Conservation (phyloP, 2,329 filamentous ascomycete genomes). For the Stromatinia cepivora region DNA sequence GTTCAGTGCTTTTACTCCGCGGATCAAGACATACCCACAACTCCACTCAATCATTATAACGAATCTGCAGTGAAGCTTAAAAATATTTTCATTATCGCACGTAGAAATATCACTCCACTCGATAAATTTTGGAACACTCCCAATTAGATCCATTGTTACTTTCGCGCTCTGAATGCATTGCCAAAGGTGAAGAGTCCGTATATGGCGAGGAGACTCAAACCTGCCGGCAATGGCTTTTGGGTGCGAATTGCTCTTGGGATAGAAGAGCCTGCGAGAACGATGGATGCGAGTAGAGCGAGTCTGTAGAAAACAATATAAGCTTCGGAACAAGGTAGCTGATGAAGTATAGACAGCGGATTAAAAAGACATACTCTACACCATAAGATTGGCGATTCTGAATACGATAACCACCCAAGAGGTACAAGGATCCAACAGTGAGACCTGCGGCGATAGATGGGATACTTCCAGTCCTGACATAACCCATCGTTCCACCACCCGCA, state of each 20-base stretch:
- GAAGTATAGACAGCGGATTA: not conserved
- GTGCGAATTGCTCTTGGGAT: constrained; percentile 84
- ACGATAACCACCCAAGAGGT: constrained; percentile 79
- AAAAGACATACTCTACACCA: constrained; percentile 62
- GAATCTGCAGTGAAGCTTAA: not conserved
- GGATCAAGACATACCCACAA: not conserved
- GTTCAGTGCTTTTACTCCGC: not conserved
- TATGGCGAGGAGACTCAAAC: constrained; percentile 74
- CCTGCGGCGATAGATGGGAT: constrained; percentile 85
- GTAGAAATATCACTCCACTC: not conserved
- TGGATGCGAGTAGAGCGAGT: constrained; percentile 80
- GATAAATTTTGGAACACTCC: constrained; percentile 37
- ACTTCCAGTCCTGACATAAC: constrained; percentile 82
- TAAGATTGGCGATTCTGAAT: constrained; percentile 74
- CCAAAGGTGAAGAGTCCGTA: constrained; percentile 82
- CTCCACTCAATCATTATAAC: constrained; percentile 9
- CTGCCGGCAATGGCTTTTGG: constrained; percentile 79
- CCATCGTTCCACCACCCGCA: constrained; percentile 81
- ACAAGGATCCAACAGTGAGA: constrained; percentile 71
- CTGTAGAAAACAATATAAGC: constrained; percentile 13
- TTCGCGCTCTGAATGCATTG: constrained; percentile 53
- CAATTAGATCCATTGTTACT: constrained; percentile 39
- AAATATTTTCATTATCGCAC: not conserved
- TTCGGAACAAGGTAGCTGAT: not conserved
- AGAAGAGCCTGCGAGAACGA: constrained; percentile 79